Base-by-base conservation (phyloP, 2,329 filamentous ascomycete genomes). In the Raffaelea deltoideospora region DNA sequence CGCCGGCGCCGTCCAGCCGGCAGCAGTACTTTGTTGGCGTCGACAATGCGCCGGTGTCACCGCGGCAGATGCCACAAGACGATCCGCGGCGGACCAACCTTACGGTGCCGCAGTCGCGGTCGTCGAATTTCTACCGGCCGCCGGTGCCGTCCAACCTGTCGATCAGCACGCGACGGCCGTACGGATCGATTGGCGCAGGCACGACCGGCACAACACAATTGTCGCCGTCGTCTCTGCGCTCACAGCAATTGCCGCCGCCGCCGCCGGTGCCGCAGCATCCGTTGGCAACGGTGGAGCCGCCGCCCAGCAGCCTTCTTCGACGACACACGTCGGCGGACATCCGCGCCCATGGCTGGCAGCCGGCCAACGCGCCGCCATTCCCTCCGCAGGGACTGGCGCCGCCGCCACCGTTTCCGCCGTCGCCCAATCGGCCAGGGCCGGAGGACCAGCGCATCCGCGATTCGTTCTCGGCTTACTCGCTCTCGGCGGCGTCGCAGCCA, bases 301-400 rank as follows among this genome's bases (percentile, higher is more conserved):
- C 74, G 24, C 74, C 77, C 26, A 70, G 74, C 39, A 86, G 76
- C 48, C 65, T 94, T 33, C 72, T 76, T 31, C 77, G 88, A 44
- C 75, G 88, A 42, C 90, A 98, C 58, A 98, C 90, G 2, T 88
- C 87, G 28, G 90, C 90, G 40, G 90, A 98, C 53, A 96, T 98
- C 47, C 79, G 90, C 37, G 79, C 87, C 48, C 80, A 86, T 52
- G 84, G 80, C 27, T 88, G 82, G 76, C 78, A 76, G 43, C 66
- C 65, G 8, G 65, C 59, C 34, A 60, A 64, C 30, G 65, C 72
- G 75, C 10, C 18, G 6, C 36, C 33, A 21, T 27, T 23, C 19
- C 33, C 23, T 9, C 32, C 20, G 17, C 15, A 24, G 3, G 35
- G 29, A 11, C 37, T 13, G 8, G 57, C 63, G 3, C 56, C 64